Conservation (phyloP, 1,284 basidiomycete genomes). For the Inonotus hispidus region DNA sequence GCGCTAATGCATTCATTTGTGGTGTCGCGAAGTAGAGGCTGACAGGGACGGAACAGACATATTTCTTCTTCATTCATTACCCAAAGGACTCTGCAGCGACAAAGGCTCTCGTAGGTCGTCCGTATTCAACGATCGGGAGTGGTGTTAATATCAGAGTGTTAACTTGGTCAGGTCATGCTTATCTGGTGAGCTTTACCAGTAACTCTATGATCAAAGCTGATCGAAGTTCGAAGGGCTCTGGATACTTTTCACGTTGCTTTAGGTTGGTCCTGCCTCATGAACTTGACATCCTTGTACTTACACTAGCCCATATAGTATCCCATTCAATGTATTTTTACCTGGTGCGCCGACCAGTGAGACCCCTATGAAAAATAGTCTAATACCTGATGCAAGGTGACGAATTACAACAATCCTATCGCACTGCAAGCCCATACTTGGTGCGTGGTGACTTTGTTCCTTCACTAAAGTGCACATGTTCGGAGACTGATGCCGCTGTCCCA, state of each 20-base stretch:
- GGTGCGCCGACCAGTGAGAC: conserved; percentile 24
- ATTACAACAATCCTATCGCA: conserved; percentile 29
- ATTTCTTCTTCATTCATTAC: conserved; percentile 15
- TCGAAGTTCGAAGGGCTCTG: conserved; percentile 28
- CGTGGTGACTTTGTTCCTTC: neutral
- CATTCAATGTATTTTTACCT: conserved; percentile 38
- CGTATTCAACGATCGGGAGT: neutral
- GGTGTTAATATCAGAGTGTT: neutral
- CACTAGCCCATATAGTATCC: conserved; percentile 29
- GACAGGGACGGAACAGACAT: conserved; percentile 10
- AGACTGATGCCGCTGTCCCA: neutral
- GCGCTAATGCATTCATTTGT: neutral
- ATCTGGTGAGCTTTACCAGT: conserved; percentile 7
- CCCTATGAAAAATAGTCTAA: neutral
- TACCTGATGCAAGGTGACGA: conserved; percentile 27
- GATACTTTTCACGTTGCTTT: conserved; percentile 38
- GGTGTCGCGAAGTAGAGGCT: neutral
- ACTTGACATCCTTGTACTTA: neutral
- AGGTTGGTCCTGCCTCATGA: conserved; percentile 27
- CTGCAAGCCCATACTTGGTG: conserved; percentile 32
- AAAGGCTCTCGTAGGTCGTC: conserved; percentile 11
- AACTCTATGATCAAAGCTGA: too few species aligned
- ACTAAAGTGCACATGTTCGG: neutral
- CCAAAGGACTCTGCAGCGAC: conserved; percentile 10
- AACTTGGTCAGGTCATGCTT: neutral